Percentiles rank a stretch among this genome's conserved stretches.
phyloP scores from a whole-genome alignment of 2,329 filamentous ascomycete genomes.

The Aspergillus sp. region DNA sequence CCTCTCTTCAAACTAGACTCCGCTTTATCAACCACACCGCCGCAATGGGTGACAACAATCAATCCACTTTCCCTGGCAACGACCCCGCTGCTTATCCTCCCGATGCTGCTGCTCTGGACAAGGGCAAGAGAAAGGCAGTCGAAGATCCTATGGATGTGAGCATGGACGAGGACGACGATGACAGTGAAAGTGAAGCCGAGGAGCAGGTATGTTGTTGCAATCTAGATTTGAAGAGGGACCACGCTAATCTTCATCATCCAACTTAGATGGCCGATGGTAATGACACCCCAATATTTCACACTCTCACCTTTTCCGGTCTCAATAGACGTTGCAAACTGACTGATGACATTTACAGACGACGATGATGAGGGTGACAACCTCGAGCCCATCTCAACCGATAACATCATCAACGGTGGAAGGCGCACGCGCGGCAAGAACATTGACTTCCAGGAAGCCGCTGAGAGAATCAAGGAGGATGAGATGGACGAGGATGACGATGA shows the following conservation, averaged over 20 bases:
- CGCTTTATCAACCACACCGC: constrained; percentile 7
- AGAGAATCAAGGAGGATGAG: constrained; percentile 73
- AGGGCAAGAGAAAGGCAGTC: constrained; percentile 83
- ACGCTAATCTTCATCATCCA: constrained; percentile 24
- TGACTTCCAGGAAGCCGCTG: constrained; percentile 88
- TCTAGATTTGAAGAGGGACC: neutral
- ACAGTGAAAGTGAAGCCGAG: constrained; percentile 64
- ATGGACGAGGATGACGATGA: constrained; percentile 61
- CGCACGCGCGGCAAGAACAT: constrained; percentile 92
- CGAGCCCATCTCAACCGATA: constrained; percentile 87
- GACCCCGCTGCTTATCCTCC: constrained; percentile 46
- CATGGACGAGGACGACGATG: constrained; percentile 79
- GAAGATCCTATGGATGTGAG: constrained; percentile 63
- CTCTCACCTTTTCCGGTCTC: neutral
- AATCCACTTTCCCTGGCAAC: constrained; percentile 31
- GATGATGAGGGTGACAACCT: constrained; percentile 76
- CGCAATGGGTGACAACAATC: constrained; percentile 43
- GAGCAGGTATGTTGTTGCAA: constrained; percentile 38
- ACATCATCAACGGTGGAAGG: constrained; percentile 78
- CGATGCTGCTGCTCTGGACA: constrained; percentile 58
- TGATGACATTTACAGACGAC: constrained; percentile 41
- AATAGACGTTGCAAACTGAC: neutral
- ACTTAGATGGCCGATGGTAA: constrained; percentile 12
- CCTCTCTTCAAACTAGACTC: constrained; percentile 16
- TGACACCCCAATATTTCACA: neutral